Base-by-base conservation (phyloP, 768 basidiomycete species). In the Tylopilus cervinicoccineus region DNA sequence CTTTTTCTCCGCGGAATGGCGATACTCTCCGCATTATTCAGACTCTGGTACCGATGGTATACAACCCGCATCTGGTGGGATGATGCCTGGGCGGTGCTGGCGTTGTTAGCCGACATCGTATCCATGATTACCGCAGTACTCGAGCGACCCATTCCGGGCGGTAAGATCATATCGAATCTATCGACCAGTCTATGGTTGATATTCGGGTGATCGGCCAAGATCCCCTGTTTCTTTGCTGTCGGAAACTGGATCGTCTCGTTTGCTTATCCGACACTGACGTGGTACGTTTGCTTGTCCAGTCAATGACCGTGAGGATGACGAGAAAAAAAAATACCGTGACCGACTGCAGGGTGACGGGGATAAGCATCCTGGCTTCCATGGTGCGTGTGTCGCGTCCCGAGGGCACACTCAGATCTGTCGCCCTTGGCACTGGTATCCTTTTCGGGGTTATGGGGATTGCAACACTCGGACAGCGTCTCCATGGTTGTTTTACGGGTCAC, bases 211-310 rank as follows among this genome's bases (percentile, higher is more conserved):
- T 26, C 32, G 56, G 60, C 29, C 17, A 0, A 0, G 2, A 1
- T 46, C 17, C 59, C 56, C 38, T 46, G 17, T n/a, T 43, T 29
- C 22, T 60, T 53, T n/a, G 6, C 8, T 0, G 6, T 39, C 16
- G 56, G 52, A 36, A 52, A 43, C n/a, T 46, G 53, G 52, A 46
- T 59, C 28, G 28, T 59, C 12, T 45, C 60, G 9, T 43, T 59
- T 20, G 57, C 57, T 1, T 57, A 57, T 50, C 47, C 26, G 26
- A 5, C 26, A 9, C 26, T 27, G 26, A 9, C 26, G 26, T 27
- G 5, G 5, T 27, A 5, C 26, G 26, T 27, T 27, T 27, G 26
- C 5, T 27, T 5, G 9, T 5, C 26, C 26, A 5, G 26, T 27
- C 26, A 9, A 27, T 9, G 26, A 9, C 5, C 26, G 5, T 27